phyloP scores from a whole-genome alignment of 306 rosid species.

The Mimosa pudica region DNA sequence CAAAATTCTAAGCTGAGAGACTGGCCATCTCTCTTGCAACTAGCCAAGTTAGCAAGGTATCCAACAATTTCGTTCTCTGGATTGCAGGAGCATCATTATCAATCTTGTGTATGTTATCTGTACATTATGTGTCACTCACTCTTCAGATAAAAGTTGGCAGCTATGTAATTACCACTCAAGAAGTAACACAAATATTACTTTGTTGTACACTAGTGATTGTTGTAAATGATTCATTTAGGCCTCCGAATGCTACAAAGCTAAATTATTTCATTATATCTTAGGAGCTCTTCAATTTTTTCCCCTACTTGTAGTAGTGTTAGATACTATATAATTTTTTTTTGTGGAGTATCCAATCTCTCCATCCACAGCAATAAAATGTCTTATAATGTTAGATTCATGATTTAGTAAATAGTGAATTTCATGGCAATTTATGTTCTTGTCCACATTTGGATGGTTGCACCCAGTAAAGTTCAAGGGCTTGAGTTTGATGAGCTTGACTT shows the following conservation, averaged over 20 bases:
- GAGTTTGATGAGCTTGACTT: constrained; percentile 95
- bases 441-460: constrained; percentile 78
- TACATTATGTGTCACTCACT: not conserved
- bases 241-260: constrained; percentile 3
- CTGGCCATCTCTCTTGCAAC: constrained; percentile 29
- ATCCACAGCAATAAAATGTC: too few relatives aligned
- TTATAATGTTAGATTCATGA: too few relatives aligned
- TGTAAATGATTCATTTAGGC: constrained; percentile 29
- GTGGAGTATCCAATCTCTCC: too few relatives aligned
- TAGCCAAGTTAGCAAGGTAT: constrained; percentile 25
- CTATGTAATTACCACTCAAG: not conserved
- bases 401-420: too few relatives aligned
- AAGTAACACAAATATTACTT: not conserved
- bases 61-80: constrained; percentile 1
- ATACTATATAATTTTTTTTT: too few relatives aligned
- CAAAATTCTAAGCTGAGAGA: constrained; percentile 31
- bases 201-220: constrained; percentile 17
- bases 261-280: not conserved
- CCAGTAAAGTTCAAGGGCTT: constrained; percentile 78
- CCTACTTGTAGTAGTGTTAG: too few relatives aligned
- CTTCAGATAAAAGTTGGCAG: constrained; percentile 20
- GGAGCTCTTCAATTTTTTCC: not conserved
- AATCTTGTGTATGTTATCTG: constrained; percentile 23
- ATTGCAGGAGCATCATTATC: constrained; percentile 24
- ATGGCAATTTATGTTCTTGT: constrained; percentile 51